These are phyloP conservation scores for Soucietia sequanensis DNA, from an alignment of 805 yeast genomes.

Conservation along the genomic window DNA sequence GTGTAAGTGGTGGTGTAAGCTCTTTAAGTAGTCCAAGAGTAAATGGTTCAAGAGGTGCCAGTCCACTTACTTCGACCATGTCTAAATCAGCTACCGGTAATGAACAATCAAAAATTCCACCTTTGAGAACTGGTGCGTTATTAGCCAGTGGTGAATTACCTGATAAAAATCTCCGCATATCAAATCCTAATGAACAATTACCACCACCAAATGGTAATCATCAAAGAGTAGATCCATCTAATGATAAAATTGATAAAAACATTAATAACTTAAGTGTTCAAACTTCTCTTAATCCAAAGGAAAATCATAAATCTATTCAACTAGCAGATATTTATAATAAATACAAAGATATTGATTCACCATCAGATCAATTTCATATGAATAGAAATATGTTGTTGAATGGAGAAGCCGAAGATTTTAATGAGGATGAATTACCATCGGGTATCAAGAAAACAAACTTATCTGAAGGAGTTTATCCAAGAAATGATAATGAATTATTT, in stretches of 20 bases:
- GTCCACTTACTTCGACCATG: slow-evolving; percentile 2
- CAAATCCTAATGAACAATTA: neutral
- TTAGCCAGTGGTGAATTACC: neutral
- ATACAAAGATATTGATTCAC: slow-evolving; percentile 37
- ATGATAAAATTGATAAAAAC: neutral
- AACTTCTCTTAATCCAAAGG: slow-evolving; percentile 3
- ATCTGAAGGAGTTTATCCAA: slow-evolving; percentile 31
- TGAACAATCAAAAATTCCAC: neutral
- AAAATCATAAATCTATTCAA: slow-evolving; percentile 35
- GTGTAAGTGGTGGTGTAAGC: slow-evolving; percentile 56
- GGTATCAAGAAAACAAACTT: slow-evolving; percentile 28
- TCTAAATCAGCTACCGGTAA: slow-evolving; percentile 2
- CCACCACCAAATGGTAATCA: too few relatives aligned
- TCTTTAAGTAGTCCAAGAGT: slow-evolving; percentile 46
- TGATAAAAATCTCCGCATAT: neutral
- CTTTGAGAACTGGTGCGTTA: neutral
- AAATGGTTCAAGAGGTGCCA: too few relatives aligned
- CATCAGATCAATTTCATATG: slow-evolving; percentile 37
- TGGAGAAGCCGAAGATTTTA: slow-evolving; percentile 33
- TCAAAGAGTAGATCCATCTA: neutral
- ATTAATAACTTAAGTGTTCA: neutral
- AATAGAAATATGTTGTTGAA: slow-evolving; percentile 36
- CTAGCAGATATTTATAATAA: slow-evolving; percentile 44
- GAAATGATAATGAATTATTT: slow-evolving; percentile 35
- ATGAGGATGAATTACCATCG: slow-evolving; percentile 34